Conservation (phyloP, 345 rosid genomes). For the Eucalyptus sp. region DNA sequence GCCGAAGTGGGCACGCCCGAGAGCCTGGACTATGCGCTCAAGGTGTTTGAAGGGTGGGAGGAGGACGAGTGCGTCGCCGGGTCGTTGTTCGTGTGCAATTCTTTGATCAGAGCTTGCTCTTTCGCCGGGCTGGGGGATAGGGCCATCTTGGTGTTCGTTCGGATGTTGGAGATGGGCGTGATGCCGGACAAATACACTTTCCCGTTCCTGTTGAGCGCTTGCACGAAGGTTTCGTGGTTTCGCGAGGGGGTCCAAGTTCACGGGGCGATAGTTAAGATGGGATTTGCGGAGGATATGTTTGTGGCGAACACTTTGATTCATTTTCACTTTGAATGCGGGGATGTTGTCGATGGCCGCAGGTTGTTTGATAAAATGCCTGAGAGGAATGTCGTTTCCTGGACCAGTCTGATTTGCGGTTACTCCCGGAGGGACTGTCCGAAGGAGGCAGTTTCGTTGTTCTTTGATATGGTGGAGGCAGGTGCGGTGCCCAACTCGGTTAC, state of each 20-base stretch:
- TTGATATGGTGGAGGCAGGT: slow-evolving; percentile 32
- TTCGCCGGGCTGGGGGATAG: slow-evolving; percentile 24
- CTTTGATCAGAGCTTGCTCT: slow-evolving; percentile 45
- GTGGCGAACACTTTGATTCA: slow-evolving; percentile 53
- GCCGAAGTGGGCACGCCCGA: slow-evolving; percentile 33
- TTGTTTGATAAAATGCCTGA: slow-evolving; percentile 52
- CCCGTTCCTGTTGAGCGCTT: slow-evolving; percentile 48
- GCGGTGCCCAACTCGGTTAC: slow-evolving; percentile 41
- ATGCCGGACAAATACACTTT: slow-evolving; percentile 49
- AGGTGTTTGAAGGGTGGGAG: slow-evolving; percentile 19
- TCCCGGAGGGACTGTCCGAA: slow-evolving; percentile 21
- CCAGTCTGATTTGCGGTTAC: slow-evolving; percentile 60
- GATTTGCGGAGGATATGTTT: slow-evolving; percentile 26
- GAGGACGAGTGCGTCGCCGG: slow-evolving; percentile 10
- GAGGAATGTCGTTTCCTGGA: slow-evolving; percentile 65
- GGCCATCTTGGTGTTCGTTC: slow-evolving; percentile 23
- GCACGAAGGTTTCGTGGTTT: slow-evolving; percentile 26
- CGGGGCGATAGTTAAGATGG: slow-evolving; percentile 32
- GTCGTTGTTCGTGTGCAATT: slow-evolving; percentile 39
- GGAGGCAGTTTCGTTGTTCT: slow-evolving; percentile 50
- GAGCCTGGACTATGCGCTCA: slow-evolving; percentile 39
- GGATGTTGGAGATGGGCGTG: slow-evolving; percentile 24
- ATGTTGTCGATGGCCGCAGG: slow-evolving; percentile 22
- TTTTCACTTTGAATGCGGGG: slow-evolving; percentile 44
- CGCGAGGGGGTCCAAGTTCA: slow-evolving; percentile 44